Evolutionary conservation across 2,329 filamentous ascomycete genomes (phyloP).

Genomic region (Pestalotiopsis sp.): DNA sequence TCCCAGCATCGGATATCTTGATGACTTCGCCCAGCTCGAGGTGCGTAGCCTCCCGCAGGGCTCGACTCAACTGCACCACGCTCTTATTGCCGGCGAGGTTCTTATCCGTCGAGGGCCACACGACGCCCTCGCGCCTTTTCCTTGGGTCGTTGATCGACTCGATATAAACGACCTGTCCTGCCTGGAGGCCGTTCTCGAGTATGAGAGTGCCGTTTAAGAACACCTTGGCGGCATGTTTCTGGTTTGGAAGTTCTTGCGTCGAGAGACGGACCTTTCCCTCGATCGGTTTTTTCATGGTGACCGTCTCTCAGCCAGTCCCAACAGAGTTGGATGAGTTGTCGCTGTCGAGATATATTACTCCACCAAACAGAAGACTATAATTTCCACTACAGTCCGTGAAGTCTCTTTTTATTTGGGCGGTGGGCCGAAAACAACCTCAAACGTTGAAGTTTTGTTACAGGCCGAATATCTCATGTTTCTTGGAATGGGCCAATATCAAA

Average conservation of each 20-base stretch:
- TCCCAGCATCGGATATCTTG: constrained; percentile 59
- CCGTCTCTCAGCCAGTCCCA: background rate
- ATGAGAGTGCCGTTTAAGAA: constrained; percentile 32
- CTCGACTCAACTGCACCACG: constrained; percentile 71
- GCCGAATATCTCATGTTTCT: background rate
- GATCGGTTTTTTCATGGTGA: constrained; percentile 14
- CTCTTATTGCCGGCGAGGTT: constrained; percentile 60
- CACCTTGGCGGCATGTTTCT: constrained; percentile 34
- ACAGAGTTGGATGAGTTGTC: background rate
- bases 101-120: constrained; percentile 55
- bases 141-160: constrained; percentile 28
- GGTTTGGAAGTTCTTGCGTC: constrained; percentile 30
- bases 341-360: background rate
- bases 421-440: background rate
- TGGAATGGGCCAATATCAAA: background rate
- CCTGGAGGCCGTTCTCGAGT: constrained; percentile 27
- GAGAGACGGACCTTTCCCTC: constrained; percentile 31
- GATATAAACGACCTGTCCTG: constrained; percentile 38
- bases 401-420: background rate
- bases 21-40: constrained; percentile 72
- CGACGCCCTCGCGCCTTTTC: constrained; percentile 44
- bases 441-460: background rate
- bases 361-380: background rate
- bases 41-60: constrained; percentile 71
- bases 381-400: background rate